Evolutionary conservation across 2,329 filamentous ascomycete genomes (phyloP).

Genomic region (Juglanconis oblonga): DNA sequence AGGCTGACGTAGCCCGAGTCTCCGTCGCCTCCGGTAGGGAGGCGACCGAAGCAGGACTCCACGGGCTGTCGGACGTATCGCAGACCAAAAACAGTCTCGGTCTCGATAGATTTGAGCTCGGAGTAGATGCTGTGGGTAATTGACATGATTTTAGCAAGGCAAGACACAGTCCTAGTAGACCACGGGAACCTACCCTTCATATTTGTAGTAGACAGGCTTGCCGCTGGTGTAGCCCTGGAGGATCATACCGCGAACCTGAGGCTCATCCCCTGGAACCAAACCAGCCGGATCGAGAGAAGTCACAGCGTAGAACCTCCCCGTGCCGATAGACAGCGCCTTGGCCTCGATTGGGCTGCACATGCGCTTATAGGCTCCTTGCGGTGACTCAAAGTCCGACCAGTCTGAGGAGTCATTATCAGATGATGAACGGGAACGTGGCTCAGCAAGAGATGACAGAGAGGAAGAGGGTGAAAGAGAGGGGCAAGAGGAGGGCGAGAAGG

Average conservation of each 20-base stretch:
- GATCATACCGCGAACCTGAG: background rate
- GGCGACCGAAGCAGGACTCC: constrained; percentile 6
- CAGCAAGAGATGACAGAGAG: too few relatives aligned
- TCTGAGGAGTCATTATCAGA: background rate
- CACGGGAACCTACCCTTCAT: background rate
- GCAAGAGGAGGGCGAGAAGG: too few relatives aligned
- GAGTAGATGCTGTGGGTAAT: background rate
- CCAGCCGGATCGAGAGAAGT: background rate
- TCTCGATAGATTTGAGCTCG: background rate
- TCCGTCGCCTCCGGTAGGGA: background rate
- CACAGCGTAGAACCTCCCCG: background rate
- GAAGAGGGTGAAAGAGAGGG: too few relatives aligned
- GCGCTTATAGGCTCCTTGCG: too few relatives aligned
- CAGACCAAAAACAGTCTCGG: background rate
- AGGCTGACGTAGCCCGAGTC: background rate
- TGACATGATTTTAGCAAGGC: background rate
- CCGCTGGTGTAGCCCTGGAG: background rate
- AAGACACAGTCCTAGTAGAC: background rate
- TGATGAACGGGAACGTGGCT: background rate
- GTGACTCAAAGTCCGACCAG: background rate
- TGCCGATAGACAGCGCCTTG: background rate
- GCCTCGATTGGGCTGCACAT: background rate
- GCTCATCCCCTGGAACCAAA: background rate
- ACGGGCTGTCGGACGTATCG: background rate
- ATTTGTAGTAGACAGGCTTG: background rate